Evolutionary conservation across 331 rosid species (phyloP).

Genomic region (Pyracantha coccinea): DNA sequence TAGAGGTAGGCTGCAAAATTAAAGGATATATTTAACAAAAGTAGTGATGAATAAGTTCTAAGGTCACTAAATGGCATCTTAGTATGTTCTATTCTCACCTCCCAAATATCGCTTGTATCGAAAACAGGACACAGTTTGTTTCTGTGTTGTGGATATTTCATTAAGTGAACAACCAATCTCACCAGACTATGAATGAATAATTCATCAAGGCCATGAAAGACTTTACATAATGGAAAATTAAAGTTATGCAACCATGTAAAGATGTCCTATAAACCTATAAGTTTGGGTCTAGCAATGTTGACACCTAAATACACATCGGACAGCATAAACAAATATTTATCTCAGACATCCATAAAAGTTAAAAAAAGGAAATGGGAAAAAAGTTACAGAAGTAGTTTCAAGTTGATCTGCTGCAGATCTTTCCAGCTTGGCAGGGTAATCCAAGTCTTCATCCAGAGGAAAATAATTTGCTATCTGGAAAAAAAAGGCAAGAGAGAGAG

Average conservation of each 20-base stretch:
- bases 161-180: background rate
- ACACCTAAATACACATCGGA: background rate
- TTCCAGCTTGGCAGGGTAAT: constrained; percentile 96
- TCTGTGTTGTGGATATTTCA: background rate
- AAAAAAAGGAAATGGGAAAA: background rate
- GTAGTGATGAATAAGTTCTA: background rate
- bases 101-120: background rate
- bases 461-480: constrained; percentile 84
- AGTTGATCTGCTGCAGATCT: constrained; percentile 40
- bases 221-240: background rate
- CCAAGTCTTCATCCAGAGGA: constrained; percentile 80
- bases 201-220: background rate
- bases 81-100: background rate
- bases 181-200: background rate
- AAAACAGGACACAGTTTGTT: too few relatives aligned
- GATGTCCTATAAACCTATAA: background rate
- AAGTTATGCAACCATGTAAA: background rate
- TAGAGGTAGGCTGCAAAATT: background rate
- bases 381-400: constrained; percentile 57
- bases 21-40: background rate
- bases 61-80: background rate
- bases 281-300: too few relatives aligned
- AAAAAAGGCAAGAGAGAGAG: background rate
- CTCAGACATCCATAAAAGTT: background rate
- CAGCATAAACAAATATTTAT: background rate